phyloP scores from a whole-genome alignment of 208 protist species.

The Leishmania lainsoni region DNA sequence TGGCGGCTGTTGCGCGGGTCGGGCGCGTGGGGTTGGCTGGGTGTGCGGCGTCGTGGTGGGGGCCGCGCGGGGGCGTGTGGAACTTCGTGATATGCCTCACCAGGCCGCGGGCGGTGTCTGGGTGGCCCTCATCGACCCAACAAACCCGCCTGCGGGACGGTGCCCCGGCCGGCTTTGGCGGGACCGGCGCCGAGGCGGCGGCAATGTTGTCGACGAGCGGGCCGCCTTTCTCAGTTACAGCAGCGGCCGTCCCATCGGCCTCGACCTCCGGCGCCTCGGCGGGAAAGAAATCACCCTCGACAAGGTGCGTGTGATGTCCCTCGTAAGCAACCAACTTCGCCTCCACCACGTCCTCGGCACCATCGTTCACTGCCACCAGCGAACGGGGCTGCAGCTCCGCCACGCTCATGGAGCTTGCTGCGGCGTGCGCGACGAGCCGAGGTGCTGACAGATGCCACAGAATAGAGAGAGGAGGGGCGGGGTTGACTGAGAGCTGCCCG shows the following conservation, averaged over 20 bases:
- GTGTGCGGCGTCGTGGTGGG: slow-evolving; percentile 16
- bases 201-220: slow-evolving; percentile 19
- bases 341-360: slow-evolving; percentile 48
- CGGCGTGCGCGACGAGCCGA: not conserved
- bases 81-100: slow-evolving; percentile 65
- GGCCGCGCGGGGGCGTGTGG: slow-evolving; percentile 47
- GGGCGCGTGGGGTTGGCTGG: slow-evolving; percentile 22
- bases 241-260: slow-evolving; percentile 2
- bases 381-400: slow-evolving; percentile 14
- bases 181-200: too few species aligned
- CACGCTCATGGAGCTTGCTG: not conserved
- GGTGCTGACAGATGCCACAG: not conserved
- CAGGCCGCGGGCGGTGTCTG: slow-evolving; percentile 27
- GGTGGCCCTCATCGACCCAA: slow-evolving; percentile 55
- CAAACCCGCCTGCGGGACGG: slow-evolving; percentile 43
- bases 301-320: slow-evolving; percentile 45
- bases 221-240: slow-evolving; percentile 4
- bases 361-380: slow-evolving; percentile 25
- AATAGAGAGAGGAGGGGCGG: not conserved
- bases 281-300: slow-evolving; percentile 83
- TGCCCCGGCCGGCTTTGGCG: slow-evolving; percentile 7
- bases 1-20: slow-evolving; percentile 25
- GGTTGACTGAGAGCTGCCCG: not conserved
- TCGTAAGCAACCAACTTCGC: slow-evolving; percentile 35
- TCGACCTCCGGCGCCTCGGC: slow-evolving; percentile 29